phyloP scores from a whole-genome alignment of 176 grass and related monocot species.

The Lolium multiflorum region DNA sequence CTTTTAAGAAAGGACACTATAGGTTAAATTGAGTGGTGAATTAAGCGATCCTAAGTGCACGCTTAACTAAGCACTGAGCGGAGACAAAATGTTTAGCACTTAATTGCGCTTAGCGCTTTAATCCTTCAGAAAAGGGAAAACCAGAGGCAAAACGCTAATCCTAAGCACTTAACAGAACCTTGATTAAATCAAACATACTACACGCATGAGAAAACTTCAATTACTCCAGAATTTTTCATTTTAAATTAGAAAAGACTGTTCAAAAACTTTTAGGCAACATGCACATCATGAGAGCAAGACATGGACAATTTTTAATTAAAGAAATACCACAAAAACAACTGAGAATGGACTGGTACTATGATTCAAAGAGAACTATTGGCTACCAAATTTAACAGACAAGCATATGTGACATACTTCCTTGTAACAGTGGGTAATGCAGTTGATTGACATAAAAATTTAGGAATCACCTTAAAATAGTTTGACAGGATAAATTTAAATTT shows the following conservation, averaged over 20 bases:
- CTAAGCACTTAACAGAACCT: too few relatives aligned
- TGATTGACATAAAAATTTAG: not conserved
- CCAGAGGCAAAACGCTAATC: too few relatives aligned
- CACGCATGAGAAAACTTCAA: not conserved
- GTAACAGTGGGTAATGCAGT: slow-evolving; percentile 7
- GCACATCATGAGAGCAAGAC: not conserved
- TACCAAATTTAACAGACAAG: slow-evolving; percentile 18
- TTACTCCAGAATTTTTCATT: not conserved
- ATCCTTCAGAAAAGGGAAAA: too few relatives aligned
- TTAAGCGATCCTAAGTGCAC: too few relatives aligned
- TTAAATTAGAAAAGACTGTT: not conserved
- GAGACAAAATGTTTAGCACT: too few relatives aligned
- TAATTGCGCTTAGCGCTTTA: too few relatives aligned
- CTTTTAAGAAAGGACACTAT: slow-evolving; percentile 16
- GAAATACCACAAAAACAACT: not conserved
- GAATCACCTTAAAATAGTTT: not conserved
- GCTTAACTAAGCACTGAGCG: too few relatives aligned
- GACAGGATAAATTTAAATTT: not conserved
- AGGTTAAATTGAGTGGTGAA: not conserved
- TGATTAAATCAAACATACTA: not conserved
- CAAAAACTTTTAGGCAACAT: not conserved
- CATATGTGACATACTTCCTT: not conserved
- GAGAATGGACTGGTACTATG: not conserved
- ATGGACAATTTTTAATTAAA: not conserved
- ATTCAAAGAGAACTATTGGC: slow-evolving; percentile 29